These are phyloP conservation scores for Fusarium sarcochroum DNA, from an alignment of 2,329 filamentous ascomycete species.

Conservation along the genomic window DNA sequence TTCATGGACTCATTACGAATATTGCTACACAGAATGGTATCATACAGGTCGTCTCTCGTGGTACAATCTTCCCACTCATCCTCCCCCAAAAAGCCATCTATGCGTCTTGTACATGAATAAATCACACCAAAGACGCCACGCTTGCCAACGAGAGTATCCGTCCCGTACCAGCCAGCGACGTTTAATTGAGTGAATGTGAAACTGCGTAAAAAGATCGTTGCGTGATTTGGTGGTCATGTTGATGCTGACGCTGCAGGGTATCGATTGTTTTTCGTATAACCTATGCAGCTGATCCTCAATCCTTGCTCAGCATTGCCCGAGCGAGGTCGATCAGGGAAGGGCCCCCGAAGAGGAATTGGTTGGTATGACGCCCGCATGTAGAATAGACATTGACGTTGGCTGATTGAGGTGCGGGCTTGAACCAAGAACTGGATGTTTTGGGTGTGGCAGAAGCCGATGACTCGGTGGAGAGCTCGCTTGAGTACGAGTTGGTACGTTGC, in stretches of 20 bases:
- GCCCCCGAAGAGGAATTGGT: slow-evolving; percentile 67
- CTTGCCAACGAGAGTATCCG: slow-evolving; percentile 36
- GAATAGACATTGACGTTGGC: slow-evolving; percentile 68
- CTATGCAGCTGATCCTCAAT: slow-evolving; percentile 37
- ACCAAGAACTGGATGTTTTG: slow-evolving; percentile 52
- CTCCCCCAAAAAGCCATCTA: slow-evolving; percentile 7
- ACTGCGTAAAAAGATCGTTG: slow-evolving; percentile 22
- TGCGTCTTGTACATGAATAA: slow-evolving; percentile 6
- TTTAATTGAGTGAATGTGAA: slow-evolving; percentile 25
- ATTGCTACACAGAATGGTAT: slow-evolving; percentile 36
- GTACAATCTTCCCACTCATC: slow-evolving; percentile 30
- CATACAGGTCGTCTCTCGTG: slow-evolving; percentile 34
- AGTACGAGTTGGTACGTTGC: slow-evolving; percentile 51
- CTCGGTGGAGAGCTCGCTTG: slow-evolving; percentile 48
- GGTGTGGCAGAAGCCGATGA: slow-evolving; percentile 48
- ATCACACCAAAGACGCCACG: slow-evolving; percentile 40
- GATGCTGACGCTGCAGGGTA: slow-evolving; percentile 14
- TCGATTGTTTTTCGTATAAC: slow-evolving; percentile 18
- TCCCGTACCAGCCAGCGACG: slow-evolving; percentile 50
- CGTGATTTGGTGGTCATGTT: slow-evolving; percentile 22
- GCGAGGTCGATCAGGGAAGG: slow-evolving; percentile 61
- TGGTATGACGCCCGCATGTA: slow-evolving; percentile 68
- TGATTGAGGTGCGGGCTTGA: slow-evolving; percentile 56
- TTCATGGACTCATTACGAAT: slow-evolving; percentile 46
- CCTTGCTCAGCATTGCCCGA: slow-evolving; percentile 57